These are phyloP conservation scores for Serendipita vermifera DNA, from an alignment of 768 basidiomycete genomes.

Conservation along the genomic window DNA sequence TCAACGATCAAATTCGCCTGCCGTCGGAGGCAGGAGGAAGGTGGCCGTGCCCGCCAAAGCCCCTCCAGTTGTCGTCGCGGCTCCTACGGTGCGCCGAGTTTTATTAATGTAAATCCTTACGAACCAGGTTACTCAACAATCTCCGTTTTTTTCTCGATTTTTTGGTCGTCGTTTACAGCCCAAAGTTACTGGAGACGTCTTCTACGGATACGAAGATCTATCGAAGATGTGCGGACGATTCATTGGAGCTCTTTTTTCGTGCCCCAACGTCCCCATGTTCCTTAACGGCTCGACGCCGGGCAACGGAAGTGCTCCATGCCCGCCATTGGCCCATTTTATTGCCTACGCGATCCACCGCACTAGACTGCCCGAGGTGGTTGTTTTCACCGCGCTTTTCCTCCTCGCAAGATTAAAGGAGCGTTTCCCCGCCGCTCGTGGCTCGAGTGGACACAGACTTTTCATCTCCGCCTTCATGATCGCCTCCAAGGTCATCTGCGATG, in stretches of 20 bases:
- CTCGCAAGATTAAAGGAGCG: slow-evolving; percentile 77
- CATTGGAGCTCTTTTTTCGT: slow-evolving; percentile 74
- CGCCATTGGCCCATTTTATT: slow-evolving; percentile 57
- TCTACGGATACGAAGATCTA: slow-evolving; percentile 62
- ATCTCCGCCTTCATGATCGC: slow-evolving; percentile 91
- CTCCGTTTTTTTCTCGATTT: background rate
- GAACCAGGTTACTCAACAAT: no score
- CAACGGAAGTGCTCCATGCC: background rate
- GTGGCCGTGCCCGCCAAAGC: background rate
- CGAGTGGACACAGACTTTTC: slow-evolving; percentile 79
- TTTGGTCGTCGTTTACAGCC: background rate
- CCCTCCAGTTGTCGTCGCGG: background rate
- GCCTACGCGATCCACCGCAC: slow-evolving; percentile 81
- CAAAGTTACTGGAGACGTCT: slow-evolving; percentile 20
- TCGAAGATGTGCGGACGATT: slow-evolving; percentile 63
- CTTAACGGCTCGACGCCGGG: slow-evolving; percentile 11
- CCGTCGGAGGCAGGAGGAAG: slow-evolving; percentile 2
- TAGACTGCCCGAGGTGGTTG: slow-evolving; percentile 54
- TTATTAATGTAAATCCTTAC: no score
- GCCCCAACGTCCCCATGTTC: slow-evolving; percentile 63
- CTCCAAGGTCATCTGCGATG: slow-evolving; percentile 85
- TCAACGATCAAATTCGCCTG: slow-evolving; percentile 3
- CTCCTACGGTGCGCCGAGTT: slow-evolving; percentile 3
- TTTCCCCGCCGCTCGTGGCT: slow-evolving; percentile 84
- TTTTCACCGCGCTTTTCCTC: slow-evolving; percentile 54